phyloP scores from a whole-genome alignment of 176 grass and related monocot genomes.

The Oryza glaberrima region DNA sequence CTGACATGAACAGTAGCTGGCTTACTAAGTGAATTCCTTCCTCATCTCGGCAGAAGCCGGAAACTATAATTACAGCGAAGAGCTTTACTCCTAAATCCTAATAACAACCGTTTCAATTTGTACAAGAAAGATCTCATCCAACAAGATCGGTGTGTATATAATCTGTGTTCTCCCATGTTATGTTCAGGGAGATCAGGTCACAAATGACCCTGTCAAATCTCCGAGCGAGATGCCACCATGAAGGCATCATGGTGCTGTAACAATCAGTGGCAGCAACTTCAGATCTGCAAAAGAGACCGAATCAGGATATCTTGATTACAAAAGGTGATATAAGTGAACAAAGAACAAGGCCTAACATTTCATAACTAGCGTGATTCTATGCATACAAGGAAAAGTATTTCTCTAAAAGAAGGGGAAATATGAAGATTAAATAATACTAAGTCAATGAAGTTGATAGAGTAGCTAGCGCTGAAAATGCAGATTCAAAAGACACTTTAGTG shows the following conservation, averaged over 20 bases:
- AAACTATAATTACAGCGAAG: slow-evolving; percentile 22
- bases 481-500: neutral
- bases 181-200: neutral
- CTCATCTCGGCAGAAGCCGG: neutral
- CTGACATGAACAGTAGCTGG: neutral
- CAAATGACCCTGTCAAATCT: neutral
- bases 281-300: neutral
- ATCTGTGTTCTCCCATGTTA: neutral
- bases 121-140: slow-evolving; percentile 17
- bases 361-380: neutral
- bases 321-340: neutral
- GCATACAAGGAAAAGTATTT: too few relatives aligned
- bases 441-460: neutral
- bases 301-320: neutral
- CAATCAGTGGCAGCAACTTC: neutral
- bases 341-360: neutral
- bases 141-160: neutral
- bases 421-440: neutral
- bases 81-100: slow-evolving; percentile 42
- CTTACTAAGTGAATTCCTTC: slow-evolving; percentile 6
- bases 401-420: too few relatives aligned
- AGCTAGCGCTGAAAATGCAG: neutral
- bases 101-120: slow-evolving; percentile 15
- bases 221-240: slow-evolving; percentile 9
- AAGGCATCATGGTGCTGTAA: neutral